A percentile compares a stretch with the other conserved stretches of the same genome.
phyloP scores from a whole-genome alignment of 768 basidiomycete genomes.

The Pisolithus microcarpus region DNA sequence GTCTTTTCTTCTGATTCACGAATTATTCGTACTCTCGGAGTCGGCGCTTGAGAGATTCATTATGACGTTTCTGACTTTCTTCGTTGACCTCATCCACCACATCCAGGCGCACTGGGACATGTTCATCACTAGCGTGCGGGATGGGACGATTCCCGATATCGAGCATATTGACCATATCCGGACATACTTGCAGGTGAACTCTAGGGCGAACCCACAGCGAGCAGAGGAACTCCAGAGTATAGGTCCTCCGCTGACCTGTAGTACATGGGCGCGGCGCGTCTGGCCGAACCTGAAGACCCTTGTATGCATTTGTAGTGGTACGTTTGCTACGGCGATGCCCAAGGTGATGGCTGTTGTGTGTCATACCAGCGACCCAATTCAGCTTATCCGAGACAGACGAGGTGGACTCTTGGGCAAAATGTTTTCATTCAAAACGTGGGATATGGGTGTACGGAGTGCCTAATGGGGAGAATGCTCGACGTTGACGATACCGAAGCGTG shows the following conservation, averaged over 20 bases:
- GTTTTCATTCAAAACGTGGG: background rate
- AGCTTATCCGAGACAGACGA: background rate
- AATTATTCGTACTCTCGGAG: slow-evolving; percentile 13
- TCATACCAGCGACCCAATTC: background rate
- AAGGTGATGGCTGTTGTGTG: slow-evolving; percentile 1
- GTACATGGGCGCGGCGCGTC: slow-evolving; percentile 12
- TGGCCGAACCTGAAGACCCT: slow-evolving; percentile 9
- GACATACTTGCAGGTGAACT: slow-evolving; percentile 8
- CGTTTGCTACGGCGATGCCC: slow-evolving; percentile 7
- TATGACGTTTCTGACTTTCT: slow-evolving; percentile 3
- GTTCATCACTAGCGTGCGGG: slow-evolving; percentile 10
- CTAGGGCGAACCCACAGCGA: slow-evolving; percentile 10
- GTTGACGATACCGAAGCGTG: slow-evolving; percentile 6
- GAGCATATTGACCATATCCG: slow-evolving; percentile 9
- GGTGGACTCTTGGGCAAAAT: background rate
- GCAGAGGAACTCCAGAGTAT: slow-evolving; percentile 15
- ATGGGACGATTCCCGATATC: slow-evolving; percentile 12
- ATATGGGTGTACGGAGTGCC: slow-evolving; percentile 11
- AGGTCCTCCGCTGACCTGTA: slow-evolving; percentile 5
- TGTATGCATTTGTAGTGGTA: slow-evolving; percentile 6
- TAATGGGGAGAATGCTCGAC: background rate
- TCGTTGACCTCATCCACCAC: slow-evolving; percentile 10
- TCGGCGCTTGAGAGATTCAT: slow-evolving; percentile 1
- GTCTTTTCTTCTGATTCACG: slow-evolving; percentile 16
- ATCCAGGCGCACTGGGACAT: slow-evolving; percentile 13